Base-by-base conservation (phyloP, 2,329 filamentous ascomycete species). In the Fusarium denticulatum region DNA sequence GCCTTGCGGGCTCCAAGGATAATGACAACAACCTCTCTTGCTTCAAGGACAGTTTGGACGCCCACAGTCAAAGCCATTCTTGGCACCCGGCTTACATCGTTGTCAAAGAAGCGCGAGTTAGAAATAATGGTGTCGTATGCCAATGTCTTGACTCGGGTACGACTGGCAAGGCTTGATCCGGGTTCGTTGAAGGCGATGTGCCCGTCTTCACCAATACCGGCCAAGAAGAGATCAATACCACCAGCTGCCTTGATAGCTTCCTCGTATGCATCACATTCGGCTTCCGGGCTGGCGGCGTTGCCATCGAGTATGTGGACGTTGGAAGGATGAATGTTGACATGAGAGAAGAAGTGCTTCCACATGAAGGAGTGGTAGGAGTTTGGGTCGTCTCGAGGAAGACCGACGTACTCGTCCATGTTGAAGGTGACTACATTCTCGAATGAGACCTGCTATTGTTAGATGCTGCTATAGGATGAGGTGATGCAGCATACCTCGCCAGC, bases 321-420 rank as follows among this genome's bases (percentile, higher is more conserved):
- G 79, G 89, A 88, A 10, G 94, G 94, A 74, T 91, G 89, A 76
- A 96, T 92, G 79, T 97, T 93, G 77, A 96, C 91, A 76, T 90
- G 94, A 47, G 92, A 94, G 86, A 97, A 97, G 87, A 97, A 94
- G 84, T 96, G 88, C 83, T 93, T 94, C 89, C 95, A 97, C 94
- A 97, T 96, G 86, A 96, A 97, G 74, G 91, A 93, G 85, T 97
- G 94, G 83, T 97, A 97, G 78, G 92, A 94, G 81, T 96, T 91
- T 18, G 93, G 91, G 81, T 97, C 93, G 77, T 95, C 93, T 78
- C 93, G 90, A 39, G 94, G 92, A 71, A 97, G 89, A 64, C 92
- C 93, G 74, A 96, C 93, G 79, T 97, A 97, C 84, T 97, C 94
- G 83, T 97, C 94, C 94, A 96, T 96, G 83, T 96, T 96, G 87